Evolutionary conservation across 208 protist genomes (phyloP).

Genomic region (Blastocrithidia nonstop): DNA sequence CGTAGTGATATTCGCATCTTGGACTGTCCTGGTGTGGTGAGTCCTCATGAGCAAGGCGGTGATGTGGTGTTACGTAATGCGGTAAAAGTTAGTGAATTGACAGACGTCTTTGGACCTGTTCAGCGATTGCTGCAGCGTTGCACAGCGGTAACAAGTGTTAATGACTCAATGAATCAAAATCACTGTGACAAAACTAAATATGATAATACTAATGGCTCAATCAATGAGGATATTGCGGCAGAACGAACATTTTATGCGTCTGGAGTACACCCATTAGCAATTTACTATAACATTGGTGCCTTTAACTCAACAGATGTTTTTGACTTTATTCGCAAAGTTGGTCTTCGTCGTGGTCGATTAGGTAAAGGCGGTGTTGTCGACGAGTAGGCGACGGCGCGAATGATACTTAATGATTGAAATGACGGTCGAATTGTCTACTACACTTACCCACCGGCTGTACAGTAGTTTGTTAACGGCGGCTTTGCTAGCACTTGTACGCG

Average conservation of each 20-base stretch:
- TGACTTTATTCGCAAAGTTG: slow-evolving; percentile 74
- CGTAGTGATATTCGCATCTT: slow-evolving; percentile 93
- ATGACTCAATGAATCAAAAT: too few relatives aligned
- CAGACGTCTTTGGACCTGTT: slow-evolving; percentile 85
- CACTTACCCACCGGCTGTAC: slow-evolving; percentile 78
- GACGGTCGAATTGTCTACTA: slow-evolving; percentile 92
- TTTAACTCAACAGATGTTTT: slow-evolving; percentile 57
- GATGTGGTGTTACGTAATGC: slow-evolving; percentile 92
- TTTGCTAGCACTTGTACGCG: slow-evolving; percentile 8
- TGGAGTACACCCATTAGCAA: slow-evolving; percentile 49
- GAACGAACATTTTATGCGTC: slow-evolving; percentile 6
- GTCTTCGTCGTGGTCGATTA: slow-evolving; percentile 62
- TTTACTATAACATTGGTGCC: slow-evolving; percentile 71
- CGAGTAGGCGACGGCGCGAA: slow-evolving; percentile 79
- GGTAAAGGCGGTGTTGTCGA: slow-evolving; percentile 80
- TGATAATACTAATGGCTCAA: too few relatives aligned
- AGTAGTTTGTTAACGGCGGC: slow-evolving; percentile 13
- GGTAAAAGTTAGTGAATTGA: slow-evolving; percentile 88
- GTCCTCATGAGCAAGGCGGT: slow-evolving; percentile 60
- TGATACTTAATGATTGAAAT: slow-evolving; percentile 93
- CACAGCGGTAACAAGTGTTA: slow-evolving; percentile 11
- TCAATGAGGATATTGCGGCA: slow-evolving; percentile 14
- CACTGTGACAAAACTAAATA: too few relatives aligned
- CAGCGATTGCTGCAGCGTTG: slow-evolving; percentile 83
- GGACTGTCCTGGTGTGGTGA: slow-evolving; percentile 95